Percentiles rank a stretch among this genome's conserved stretches.
phyloP scores from a whole-genome alignment of 176 grass and related monocot genomes.

The Phragmites australis region DNA sequence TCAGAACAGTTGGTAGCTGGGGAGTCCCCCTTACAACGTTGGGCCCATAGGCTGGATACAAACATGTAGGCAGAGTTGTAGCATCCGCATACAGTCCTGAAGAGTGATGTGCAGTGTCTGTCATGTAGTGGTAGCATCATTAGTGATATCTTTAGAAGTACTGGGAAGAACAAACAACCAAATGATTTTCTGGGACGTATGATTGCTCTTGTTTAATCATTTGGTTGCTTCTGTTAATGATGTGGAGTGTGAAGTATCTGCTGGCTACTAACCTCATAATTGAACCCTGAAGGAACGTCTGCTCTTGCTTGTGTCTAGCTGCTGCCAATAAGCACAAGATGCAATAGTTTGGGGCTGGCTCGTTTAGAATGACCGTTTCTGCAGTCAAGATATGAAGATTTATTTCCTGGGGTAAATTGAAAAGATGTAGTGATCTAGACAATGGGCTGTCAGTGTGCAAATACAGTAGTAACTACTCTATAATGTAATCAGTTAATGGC shows the following conservation, averaged over 20 bases:
- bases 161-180: conserved; percentile 1
- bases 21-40: conserved; percentile 26
- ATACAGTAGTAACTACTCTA: neutral
- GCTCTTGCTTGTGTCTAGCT: neutral
- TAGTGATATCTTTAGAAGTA: neutral
- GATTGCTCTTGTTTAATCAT: conserved; percentile 13
- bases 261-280: neutral
- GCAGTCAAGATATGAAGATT: too few species aligned
- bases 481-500: neutral
- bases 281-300: neutral
- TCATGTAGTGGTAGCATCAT: neutral
- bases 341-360: neutral
- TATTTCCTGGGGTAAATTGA: neutral
- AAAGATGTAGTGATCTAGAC: neutral
- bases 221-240: conserved; percentile 20
- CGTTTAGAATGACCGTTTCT: too few species aligned
- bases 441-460: neutral
- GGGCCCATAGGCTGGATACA: neutral
- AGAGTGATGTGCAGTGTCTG: conserved; percentile 1
- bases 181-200: conserved; percentile 15
- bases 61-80: neutral
- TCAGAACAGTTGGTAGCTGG: conserved; percentile 26
- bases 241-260: conserved; percentile 14
- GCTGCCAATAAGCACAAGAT: neutral
- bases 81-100: conserved; percentile 1